A percentile compares a stretch with the other conserved stretches of the same genome.
Conservation (phyloP, 108 stramenopile genomes). For the Pseudonitzschia delicatissima region DNA sequence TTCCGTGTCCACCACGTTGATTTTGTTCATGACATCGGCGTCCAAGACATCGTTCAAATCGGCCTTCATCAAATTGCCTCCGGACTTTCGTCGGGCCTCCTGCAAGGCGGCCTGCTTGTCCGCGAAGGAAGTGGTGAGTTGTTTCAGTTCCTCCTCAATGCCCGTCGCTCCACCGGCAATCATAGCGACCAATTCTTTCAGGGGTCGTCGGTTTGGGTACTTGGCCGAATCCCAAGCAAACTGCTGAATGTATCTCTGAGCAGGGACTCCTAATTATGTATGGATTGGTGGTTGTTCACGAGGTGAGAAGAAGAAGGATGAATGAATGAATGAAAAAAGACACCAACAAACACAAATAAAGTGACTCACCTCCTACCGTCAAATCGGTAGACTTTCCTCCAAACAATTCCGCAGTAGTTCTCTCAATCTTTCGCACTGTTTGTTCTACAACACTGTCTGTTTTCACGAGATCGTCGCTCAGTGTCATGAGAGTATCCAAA, state of each 20-base stretch:
- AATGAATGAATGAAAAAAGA: background rate
- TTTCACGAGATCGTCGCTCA: slow-evolving; percentile 85
- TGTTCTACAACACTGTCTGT: slow-evolving; percentile 79
- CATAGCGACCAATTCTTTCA: slow-evolving; percentile 82
- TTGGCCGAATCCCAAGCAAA: slow-evolving; percentile 95
- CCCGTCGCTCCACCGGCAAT: slow-evolving; percentile 77
- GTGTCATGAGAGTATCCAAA: slow-evolving; percentile 85
- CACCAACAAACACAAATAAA: background rate
- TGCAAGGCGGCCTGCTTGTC: slow-evolving; percentile 76
- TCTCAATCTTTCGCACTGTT: slow-evolving; percentile 90
- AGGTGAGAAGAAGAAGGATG: background rate
- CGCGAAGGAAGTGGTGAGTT: slow-evolving; percentile 73
- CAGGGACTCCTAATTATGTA: slow-evolving; percentile 44
- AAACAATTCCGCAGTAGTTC: slow-evolving; percentile 70
- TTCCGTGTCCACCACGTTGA: slow-evolving; percentile 81
- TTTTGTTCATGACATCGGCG: slow-evolving; percentile 62
- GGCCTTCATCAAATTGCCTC: slow-evolving; percentile 73
- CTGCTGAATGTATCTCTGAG: slow-evolving; percentile 81
- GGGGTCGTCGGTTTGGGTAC: slow-evolving; percentile 84
- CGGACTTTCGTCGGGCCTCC: slow-evolving; percentile 75
- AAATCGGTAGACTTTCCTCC: slow-evolving; percentile 60
- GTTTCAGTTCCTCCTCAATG: slow-evolving; percentile 91
- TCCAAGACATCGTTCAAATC: slow-evolving; percentile 87
- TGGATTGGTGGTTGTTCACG: background rate
- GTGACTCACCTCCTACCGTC: slow-evolving; percentile 63